Evolutionary conservation across 1,284 basidiomycete genomes (phyloP), one percentile per base, ranked within the genome.

Genomic region (Testicularia cyperi): DNA sequence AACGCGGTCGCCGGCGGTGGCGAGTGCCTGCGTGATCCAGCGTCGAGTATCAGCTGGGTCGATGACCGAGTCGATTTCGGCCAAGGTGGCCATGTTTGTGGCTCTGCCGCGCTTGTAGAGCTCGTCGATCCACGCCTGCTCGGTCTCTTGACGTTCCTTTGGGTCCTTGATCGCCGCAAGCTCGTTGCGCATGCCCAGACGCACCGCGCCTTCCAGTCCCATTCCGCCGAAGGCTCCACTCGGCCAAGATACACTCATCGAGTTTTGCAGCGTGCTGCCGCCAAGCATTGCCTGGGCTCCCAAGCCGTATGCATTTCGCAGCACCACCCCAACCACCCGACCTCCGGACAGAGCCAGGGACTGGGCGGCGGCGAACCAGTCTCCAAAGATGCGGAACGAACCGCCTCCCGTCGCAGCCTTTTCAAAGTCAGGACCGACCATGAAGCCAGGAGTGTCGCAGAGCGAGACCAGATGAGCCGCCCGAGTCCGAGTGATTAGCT

Each of bases 381-480:
- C 66, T 15, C 61, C 60, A 35, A 69, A 69, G 2, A 41, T 35
- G 5, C 65, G 46, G 46, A 66, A 52, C 2, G 42, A 44, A 23
- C 57, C 66, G 2, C 53, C 57, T 2, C 22, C 38, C 7, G 25
- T 36, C 0, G 52, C 20, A 13, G 39, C 21, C 18, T 38, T 37
- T 34, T 69, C 67, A 26, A 56, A 58, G 2, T 42, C 39, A 0
- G 60, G 53, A 0, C 67, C 64, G 14, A 67, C 64, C 52, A 64
- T 64, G 53, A 69, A 69, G 6, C 67, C 67, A 9, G 67, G 67
- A 13, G 67, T 67, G 39, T 69, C 67, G 43, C 52, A 56, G 1
- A 66, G 46, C 22, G 43, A 47, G 24, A 66, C 8, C 6, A 69
- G 33, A 23, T 69, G 66, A 6, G 30, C 28, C 0, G 44, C 28